Percentiles rank a stretch among this genome's conserved stretches.
Evolutionary conservation across 2,329 filamentous ascomycete genomes (phyloP).

Genomic region (Escovopsis weberi): DNA sequence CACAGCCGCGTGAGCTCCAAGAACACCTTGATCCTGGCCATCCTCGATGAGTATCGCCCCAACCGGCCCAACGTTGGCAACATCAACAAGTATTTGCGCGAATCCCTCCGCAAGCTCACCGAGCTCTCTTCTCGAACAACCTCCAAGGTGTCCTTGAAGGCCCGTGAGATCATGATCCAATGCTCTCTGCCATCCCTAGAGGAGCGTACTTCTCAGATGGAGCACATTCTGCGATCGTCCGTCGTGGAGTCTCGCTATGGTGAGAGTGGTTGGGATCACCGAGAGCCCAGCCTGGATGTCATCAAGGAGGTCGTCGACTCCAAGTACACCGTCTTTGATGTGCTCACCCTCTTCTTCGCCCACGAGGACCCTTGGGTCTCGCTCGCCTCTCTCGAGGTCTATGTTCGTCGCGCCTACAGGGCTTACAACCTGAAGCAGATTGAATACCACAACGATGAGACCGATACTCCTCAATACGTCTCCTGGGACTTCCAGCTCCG

Average conservation of each 20-base stretch:
- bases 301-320: constrained; percentile 98
- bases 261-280: constrained; percentile 91
- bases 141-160: constrained; percentile 93
- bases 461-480: constrained; percentile 53
- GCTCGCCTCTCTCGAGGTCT: constrained; percentile 85
- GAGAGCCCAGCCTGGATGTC: constrained; percentile 76
- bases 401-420: constrained; percentile 90
- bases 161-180: constrained; percentile 92
- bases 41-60: constrained; percentile 85
- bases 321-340: constrained; percentile 96
- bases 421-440: constrained; percentile 85
- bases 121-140: constrained; percentile 70
- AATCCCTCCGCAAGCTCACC: constrained; percentile 68
- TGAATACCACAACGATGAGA: constrained; percentile 75
- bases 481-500: constrained; percentile 94
- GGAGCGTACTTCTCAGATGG: constrained; percentile 91
- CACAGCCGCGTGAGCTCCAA: constrained; percentile 87
- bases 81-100: constrained; percentile 74
- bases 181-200: constrained; percentile 91
- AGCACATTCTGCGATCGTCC: constrained; percentile 91
- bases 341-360: constrained; percentile 86
- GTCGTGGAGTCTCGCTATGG: constrained; percentile 96
- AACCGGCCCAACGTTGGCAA: constrained; percentile 87
- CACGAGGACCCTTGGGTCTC: constrained; percentile 92
- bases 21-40: constrained; percentile 83